Base-by-base conservation (phyloP, 2,329 filamentous ascomycete genomes). In the Talaromyces funiculosus region DNA sequence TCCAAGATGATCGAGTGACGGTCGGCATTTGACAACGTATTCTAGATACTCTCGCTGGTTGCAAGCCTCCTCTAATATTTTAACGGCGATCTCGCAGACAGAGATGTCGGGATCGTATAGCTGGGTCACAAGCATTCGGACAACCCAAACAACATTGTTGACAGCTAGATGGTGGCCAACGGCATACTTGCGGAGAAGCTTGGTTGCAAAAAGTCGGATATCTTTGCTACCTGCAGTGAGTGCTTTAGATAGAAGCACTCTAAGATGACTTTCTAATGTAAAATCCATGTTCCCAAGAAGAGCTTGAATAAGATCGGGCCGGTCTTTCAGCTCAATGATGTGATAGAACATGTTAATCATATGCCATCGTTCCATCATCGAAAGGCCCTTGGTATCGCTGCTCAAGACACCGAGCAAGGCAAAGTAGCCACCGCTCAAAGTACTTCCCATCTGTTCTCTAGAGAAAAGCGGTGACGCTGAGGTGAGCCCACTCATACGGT, bases 341-440 rank as follows among this genome's bases (percentile, higher is more conserved):
- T 97, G 94, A 72, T 99, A 99, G 82, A 97, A 95, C 91, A 99
- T 99, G 75, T 97, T 97, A 77, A 97, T 92, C 82, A 99, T 95
- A 67, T 92, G 90, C 93, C 94, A 97, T 67, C 91, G 83, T 72
- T 97, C 93, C 70, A 99, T 84, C 77, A 99, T 93, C 63, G 89
- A 86, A 24, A 97, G 81, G 0, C 94, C 94, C 67, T 88, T 90
- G 0, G 84, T 78, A 68, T 96, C 91, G 57, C 88, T 88, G 67
- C 89, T 97, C 61, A 99, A 77, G 10, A 90, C 87, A 7, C 94
- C 95, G 1, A 99, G 79, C 80, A 99, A 90, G 14, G 92, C 86
- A 73, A 99, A 96, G 73, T 99, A 99, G 10, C 95, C 95, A 16
- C 90, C 88, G 63, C 90, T 94, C 6, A 99, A 81, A 0, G 91